Conservation (phyloP, 2,329 filamentous ascomycete genomes). For the Monilinia vaccinii-corymbosi region DNA sequence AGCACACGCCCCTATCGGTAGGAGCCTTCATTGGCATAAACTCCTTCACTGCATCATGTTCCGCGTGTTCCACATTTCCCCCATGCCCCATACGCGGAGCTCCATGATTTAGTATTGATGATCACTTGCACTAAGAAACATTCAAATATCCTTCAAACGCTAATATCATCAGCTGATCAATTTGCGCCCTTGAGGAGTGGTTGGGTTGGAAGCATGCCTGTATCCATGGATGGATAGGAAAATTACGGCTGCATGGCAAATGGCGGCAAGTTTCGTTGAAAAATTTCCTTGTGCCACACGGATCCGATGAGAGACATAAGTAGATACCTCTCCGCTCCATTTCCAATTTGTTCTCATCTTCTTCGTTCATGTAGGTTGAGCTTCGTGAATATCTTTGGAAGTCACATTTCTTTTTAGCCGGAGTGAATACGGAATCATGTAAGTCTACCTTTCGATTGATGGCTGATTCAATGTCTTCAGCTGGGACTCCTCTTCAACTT, state of each 20-base stretch:
- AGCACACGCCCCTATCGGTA: neutral
- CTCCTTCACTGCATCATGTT: neutral
- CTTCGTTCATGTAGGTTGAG: neutral
- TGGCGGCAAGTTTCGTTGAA: neutral
- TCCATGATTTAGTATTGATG: neutral
- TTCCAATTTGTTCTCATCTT: neutral
- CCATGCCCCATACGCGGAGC: neutral
- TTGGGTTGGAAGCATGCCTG: neutral
- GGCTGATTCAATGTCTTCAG: neutral
- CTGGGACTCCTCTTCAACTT: neutral
- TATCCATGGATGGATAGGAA: neutral
- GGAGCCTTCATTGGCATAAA: neutral
- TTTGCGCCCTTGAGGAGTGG: neutral
- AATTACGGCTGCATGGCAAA: neutral
- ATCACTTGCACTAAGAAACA: neutral
- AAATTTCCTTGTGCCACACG: neutral
- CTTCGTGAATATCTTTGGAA: neutral
- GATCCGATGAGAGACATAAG: neutral
- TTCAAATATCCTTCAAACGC: neutral
- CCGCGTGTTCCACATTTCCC: neutral
- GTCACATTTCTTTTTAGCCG: neutral
- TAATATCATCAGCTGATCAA: conserved; percentile 4
- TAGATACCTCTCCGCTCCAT: neutral
- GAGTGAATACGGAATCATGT: neutral
- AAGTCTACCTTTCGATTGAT: neutral